Evolutionary conservation across 2,329 filamentous ascomycete genomes (phyloP).

Genomic region (Hypoxylon sp.): DNA sequence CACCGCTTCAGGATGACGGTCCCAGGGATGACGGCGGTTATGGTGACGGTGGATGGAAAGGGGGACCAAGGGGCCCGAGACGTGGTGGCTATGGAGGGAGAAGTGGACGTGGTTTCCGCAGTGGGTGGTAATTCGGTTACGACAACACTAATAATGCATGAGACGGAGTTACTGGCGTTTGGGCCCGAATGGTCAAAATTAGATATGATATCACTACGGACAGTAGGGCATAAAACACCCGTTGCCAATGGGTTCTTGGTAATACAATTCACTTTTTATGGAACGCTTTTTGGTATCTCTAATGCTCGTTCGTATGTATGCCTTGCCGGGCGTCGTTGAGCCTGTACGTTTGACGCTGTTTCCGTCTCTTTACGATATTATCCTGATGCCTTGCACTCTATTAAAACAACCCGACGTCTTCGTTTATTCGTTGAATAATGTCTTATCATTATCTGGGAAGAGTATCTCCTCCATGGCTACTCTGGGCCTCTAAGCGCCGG

Average conservation of each 20-base stretch:
- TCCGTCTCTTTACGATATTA: conserved; percentile 8
- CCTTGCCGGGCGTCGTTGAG: conserved; percentile 14
- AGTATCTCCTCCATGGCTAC: background rate
- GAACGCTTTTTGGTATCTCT: conserved; percentile 38
- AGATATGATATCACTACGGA: conserved; percentile 37
- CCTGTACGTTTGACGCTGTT: conserved; percentile 11
- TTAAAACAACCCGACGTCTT: conserved; percentile 16
- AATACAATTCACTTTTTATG: conserved; percentile 30
- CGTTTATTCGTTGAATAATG: background rate
- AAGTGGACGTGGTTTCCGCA: conserved; percentile 60
- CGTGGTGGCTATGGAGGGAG: conserved; percentile 66
- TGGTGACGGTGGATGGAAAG: conserved; percentile 60
- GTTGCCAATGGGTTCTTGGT: conserved; percentile 15
- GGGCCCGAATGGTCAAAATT: conserved; percentile 24
- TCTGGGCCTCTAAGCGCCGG: background rate
- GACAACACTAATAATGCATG: conserved; percentile 39
- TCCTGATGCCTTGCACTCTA: conserved; percentile 25
- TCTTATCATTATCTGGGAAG: background rate
- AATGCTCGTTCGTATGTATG: conserved; percentile 21
- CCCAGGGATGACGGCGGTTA: conserved; percentile 63
- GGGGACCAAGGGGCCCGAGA: conserved; percentile 65
- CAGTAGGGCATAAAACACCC: conserved; percentile 14
- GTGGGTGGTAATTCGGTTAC: conserved; percentile 60
- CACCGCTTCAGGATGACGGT: conserved; percentile 60
- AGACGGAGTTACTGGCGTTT: conserved; percentile 49